Conservation (phyloP, 495 filamentous ascomycete species). For the Xylaria grammica region DNA sequence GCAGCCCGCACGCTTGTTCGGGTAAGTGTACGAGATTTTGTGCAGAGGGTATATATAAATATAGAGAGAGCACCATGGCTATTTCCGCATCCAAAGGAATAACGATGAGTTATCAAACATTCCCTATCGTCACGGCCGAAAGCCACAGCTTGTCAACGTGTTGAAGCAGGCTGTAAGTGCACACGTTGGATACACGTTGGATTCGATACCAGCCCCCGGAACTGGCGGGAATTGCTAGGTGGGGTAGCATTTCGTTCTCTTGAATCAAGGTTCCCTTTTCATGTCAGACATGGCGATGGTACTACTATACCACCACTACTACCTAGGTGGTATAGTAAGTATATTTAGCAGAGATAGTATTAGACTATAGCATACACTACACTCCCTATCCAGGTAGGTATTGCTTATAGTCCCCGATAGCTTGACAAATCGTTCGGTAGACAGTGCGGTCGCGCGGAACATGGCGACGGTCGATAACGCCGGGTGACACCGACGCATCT, state of each 20-base stretch:
- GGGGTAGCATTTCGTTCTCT: neutral
- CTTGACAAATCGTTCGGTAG: constrained; percentile 9
- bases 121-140: neutral
- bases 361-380: no score
- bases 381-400: no score
- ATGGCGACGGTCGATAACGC: neutral
- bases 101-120: no score
- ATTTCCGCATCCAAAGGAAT: neutral
- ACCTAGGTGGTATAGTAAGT: no score
- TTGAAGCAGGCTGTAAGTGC: neutral
- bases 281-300: neutral
- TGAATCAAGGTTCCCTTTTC: constrained; percentile 9
- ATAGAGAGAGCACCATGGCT: neutral
- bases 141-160: neutral
- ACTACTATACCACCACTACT: neutral
- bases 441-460: neutral
- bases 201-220: neutral
- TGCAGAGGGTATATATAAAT: neutral
- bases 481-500: neutral
- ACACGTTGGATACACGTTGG: no score
- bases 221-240: constrained; percentile 17
- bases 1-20: constrained; percentile 25
- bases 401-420: no score
- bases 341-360: no score
- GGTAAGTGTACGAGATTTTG: constrained; percentile 21